Evolutionary conservation across 331 rosid species (phyloP).

Genomic region (Cydonia oblonga): DNA sequence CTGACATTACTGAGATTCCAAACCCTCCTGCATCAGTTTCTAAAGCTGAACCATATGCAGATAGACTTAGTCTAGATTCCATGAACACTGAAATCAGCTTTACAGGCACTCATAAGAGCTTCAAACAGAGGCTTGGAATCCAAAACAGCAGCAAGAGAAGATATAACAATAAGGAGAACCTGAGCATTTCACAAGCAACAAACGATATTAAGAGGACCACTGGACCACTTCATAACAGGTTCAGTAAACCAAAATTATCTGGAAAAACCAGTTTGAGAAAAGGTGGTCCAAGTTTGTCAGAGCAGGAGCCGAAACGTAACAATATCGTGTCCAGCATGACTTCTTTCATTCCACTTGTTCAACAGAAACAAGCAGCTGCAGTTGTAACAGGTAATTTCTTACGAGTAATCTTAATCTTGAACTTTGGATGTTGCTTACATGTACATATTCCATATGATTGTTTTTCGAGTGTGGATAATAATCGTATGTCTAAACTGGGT

Average conservation of each 20-base stretch:
- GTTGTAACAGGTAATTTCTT: constrained; percentile 46
- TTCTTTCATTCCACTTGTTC: constrained; percentile 90
- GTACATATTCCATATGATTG: neutral
- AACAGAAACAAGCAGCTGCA: constrained; percentile 77
- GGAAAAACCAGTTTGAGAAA: constrained; percentile 37
- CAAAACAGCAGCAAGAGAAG: constrained; percentile 28
- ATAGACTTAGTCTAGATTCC: constrained; percentile 42
- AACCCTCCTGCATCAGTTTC: constrained; percentile 33
- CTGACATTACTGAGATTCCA: constrained; percentile 33
- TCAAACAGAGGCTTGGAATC: constrained; percentile 36
- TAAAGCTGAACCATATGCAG: constrained; percentile 28
- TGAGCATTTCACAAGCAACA: constrained; percentile 32
- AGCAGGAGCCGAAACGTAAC: constrained; percentile 30
- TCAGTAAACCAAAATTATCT: constrained; percentile 49
- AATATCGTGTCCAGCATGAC: constrained; percentile 61
- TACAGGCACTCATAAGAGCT: constrained; percentile 32
- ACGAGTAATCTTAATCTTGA: neutral
- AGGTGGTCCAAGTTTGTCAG: constrained; percentile 31
- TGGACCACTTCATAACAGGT: constrained; percentile 34
- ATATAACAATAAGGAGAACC: constrained; percentile 40
- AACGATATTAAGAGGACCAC: constrained; percentile 39
- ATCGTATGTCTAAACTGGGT: neutral
- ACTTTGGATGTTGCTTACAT: neutral
- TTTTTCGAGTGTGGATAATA: neutral
- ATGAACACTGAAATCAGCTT: constrained; percentile 38